These are phyloP conservation scores for Polytrichum formosum DNA, from an alignment of 225 moss, liverwort and hornwort genomes.

Conservation along the genomic window DNA sequence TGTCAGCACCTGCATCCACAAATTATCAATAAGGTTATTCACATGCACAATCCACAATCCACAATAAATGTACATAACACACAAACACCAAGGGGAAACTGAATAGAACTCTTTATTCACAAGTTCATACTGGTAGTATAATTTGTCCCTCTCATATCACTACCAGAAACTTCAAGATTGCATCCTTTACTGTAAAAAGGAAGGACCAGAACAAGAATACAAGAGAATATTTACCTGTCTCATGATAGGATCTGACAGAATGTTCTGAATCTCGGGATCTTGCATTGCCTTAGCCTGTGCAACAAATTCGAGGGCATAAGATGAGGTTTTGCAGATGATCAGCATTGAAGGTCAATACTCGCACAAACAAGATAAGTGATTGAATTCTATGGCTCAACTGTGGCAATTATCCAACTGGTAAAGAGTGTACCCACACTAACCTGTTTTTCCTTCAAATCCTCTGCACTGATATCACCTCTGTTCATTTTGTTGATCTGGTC, in stretches of 20 bases:
- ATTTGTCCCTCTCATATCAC: constrained; percentile 2
- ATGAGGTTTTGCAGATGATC: background rate
- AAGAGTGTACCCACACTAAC: constrained; percentile 25
- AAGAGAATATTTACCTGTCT: constrained; percentile 63
- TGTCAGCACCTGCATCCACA: constrained; percentile 61
- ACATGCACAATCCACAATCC: too few relatives aligned
- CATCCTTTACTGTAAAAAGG: too few relatives aligned
- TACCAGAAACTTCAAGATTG: background rate
- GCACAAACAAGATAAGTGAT: too few relatives aligned
- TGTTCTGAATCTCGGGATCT: constrained; percentile 94
- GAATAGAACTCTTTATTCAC: too few relatives aligned
- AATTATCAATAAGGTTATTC: background rate
- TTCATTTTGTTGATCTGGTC: constrained; percentile 98
- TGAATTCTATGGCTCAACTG: too few relatives aligned
- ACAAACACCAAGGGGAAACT: too few relatives aligned
- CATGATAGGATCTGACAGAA: constrained; percentile 95
- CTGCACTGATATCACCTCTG: constrained; percentile 95
- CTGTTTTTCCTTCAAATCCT: constrained; percentile 98
- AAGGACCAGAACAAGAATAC: background rate
- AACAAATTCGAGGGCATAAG: background rate
- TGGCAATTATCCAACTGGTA: too few relatives aligned
- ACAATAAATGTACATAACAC: too few relatives aligned
- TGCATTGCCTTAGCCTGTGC: constrained; percentile 96
- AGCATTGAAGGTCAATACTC: too few relatives aligned
- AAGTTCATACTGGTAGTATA: too few relatives aligned